Percentiles rank a stretch among this genome's conserved stretches.
These are phyloP conservation scores for Trichophyton equinum DNA, from an alignment of 2,329 filamentous ascomycete genomes.

Conservation along the genomic window DNA sequence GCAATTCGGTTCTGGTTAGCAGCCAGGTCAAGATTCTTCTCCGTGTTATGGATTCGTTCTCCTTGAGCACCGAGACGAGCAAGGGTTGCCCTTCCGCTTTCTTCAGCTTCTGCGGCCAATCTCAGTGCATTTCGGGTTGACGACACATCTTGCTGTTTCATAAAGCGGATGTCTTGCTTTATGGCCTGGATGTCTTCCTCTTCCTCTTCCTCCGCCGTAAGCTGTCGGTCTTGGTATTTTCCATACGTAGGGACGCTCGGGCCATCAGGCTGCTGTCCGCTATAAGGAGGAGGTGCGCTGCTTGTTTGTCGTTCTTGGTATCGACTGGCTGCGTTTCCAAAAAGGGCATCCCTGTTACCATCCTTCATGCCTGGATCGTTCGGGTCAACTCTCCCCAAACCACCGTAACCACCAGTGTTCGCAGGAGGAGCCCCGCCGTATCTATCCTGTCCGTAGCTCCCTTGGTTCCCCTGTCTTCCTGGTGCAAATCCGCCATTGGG, in stretches of 20 bases:
- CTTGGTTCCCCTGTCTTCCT: slow-evolving; percentile 33
- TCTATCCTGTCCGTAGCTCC: slow-evolving; percentile 41
- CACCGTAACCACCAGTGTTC: slow-evolving; percentile 41
- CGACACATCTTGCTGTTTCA: slow-evolving; percentile 67
- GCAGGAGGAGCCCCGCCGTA: slow-evolving; percentile 37
- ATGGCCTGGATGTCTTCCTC: slow-evolving; percentile 59
- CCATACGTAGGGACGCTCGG: slow-evolving; percentile 8
- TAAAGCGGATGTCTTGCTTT: slow-evolving; percentile 60
- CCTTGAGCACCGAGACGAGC: slow-evolving; percentile 64
- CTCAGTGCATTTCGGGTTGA: slow-evolving; percentile 57
- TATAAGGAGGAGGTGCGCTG: slow-evolving; percentile 15
- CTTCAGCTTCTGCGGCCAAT: slow-evolving; percentile 55
- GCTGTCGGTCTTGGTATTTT: slow-evolving; percentile 45
- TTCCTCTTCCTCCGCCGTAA: slow-evolving; percentile 71
- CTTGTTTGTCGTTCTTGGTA: slow-evolving; percentile 32
- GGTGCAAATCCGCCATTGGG: slow-evolving; percentile 27
- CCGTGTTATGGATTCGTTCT: slow-evolving; percentile 68
- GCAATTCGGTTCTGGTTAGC: slow-evolving; percentile 63
- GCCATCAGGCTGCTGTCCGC: slow-evolving; percentile 14
- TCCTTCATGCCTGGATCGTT: slow-evolving; percentile 41
- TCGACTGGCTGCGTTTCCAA: slow-evolving; percentile 44
- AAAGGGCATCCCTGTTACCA: slow-evolving; percentile 44
- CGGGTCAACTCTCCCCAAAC: slow-evolving; percentile 39
- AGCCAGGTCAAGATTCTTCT: slow-evolving; percentile 70
- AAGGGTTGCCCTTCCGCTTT: slow-evolving; percentile 59